Percentiles rank a stretch among this genome's conserved stretches.
Evolutionary conservation across 2,329 filamentous ascomycete species (phyloP).

Genomic region (Hypoxylon sp.): DNA sequence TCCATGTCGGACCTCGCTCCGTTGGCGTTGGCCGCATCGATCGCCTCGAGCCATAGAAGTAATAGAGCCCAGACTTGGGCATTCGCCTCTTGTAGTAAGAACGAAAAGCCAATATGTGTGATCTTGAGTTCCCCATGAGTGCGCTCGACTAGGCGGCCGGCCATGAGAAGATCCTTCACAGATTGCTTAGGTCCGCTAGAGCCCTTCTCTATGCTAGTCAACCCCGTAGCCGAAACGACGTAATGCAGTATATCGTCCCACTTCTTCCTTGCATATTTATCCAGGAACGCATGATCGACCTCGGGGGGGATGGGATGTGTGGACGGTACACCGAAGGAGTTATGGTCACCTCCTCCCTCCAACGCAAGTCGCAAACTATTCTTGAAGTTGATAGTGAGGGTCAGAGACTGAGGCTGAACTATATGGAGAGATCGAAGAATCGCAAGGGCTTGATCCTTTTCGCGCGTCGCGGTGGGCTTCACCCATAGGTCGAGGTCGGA

Average conservation of each 20-base stretch:
- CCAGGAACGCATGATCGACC: slow-evolving; percentile 80
- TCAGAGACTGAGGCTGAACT: slow-evolving; percentile 80
- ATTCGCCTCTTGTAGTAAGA: slow-evolving; percentile 94
- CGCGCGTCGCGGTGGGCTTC: slow-evolving; percentile 73
- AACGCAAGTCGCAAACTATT: slow-evolving; percentile 87
- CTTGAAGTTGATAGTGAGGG: slow-evolving; percentile 85
- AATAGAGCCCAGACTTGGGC: slow-evolving; percentile 97
- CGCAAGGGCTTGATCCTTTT: slow-evolving; percentile 86
- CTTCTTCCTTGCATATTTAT: slow-evolving; percentile 86
- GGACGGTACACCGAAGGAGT: slow-evolving; percentile 92
- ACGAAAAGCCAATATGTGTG: slow-evolving; percentile 93
- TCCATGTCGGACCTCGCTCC: slow-evolving; percentile 76
- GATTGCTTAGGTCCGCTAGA: slow-evolving; percentile 75
- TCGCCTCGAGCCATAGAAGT: slow-evolving; percentile 91
- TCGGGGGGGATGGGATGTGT: slow-evolving; percentile 72
- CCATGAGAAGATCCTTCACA: slow-evolving; percentile 86
- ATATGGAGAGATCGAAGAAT: slow-evolving; percentile 91
- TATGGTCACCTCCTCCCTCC: slow-evolving; percentile 86
- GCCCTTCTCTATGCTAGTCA: slow-evolving; percentile 57
- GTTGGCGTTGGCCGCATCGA: slow-evolving; percentile 67
- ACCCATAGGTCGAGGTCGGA: slow-evolving; percentile 90
- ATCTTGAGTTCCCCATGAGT: slow-evolving; percentile 74
- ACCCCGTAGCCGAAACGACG: slow-evolving; percentile 84
- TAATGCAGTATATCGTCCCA: slow-evolving; percentile 98
- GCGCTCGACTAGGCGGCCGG: slow-evolving; percentile 83